Base-by-base conservation (phyloP, 2,329 filamentous ascomycete species). In the Scedosporium minutisporum region DNA sequence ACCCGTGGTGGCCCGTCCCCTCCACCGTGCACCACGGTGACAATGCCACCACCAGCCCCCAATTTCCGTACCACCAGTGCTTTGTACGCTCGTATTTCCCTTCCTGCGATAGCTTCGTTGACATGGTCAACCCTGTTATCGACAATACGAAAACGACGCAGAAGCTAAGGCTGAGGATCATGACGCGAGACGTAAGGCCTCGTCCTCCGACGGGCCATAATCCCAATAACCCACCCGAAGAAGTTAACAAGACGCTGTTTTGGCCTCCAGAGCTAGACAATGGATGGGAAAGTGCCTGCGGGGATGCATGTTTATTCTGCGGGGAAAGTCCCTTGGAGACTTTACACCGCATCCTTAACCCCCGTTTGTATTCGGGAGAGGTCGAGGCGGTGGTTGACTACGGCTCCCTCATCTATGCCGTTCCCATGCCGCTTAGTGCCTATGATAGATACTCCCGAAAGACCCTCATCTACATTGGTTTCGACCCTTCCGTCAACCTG, bases 11-110 rank as follows among this genome's bases (percentile, higher is more conserved):
- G 64, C 65, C 1, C 76, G 78, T 60, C 71, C 73, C 10, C 77
- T 75, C 21, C 73, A 77, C 61, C 74, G 62, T 81, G 1, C 85
- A 87, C 66, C 74, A 67, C 0, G 78, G 79, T 1, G 78, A 82
- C 59, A 75, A 79, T 57, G 76, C 75, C 6, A 71, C 73, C 0
- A 70, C 72, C 1, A 69, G 69, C 4, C 70, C 72, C 14, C 73
- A 78, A 4, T 81, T 82, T 59, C 80, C 82, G 5, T 74, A 85
- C 9, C 77, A 78, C 44, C 78, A 81, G 61, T 85, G 81, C 10
- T 80, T 80, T 53, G 71, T 85, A 55, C 77, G 82, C 25, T 76
- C 78, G 3, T 89, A 89, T 69, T 78, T 82, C 60, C 70, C 76
- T 12, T 74, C 77, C 1, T 80, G 79, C 65, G 76, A 76, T 23